A percentile compares a stretch with the other conserved stretches of the same genome.
These are phyloP conservation scores for Cupressus sempervirens DNA, from an alignment of 75 land plant species.

Conservation along the genomic window DNA sequence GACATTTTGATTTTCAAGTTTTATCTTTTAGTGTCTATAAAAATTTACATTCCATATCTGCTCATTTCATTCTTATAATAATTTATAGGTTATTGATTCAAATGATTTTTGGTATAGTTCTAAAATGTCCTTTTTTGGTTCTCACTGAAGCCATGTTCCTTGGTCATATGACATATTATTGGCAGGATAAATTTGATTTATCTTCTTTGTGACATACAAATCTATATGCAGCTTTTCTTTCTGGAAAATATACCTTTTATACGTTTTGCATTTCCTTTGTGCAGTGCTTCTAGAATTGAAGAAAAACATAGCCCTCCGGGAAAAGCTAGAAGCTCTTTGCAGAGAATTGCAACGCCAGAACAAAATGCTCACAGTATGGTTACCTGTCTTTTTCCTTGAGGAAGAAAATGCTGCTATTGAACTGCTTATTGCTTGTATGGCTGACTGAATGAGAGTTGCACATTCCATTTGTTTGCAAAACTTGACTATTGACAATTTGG, in stretches of 20 bases:
- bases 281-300: slow-evolving; percentile 52
- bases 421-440: not conserved
- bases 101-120: not conserved
- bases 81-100: not conserved
- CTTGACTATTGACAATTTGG: not conserved
- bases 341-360: slow-evolving; percentile 95
- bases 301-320: slow-evolving; percentile 57
- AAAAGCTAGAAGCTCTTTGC: slow-evolving; percentile 91
- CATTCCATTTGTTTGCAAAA: not conserved
- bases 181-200: not conserved
- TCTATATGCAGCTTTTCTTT: not conserved
- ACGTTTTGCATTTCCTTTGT: slow-evolving; percentile 17
- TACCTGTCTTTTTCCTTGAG: not conserved
- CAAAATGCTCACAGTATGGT: slow-evolving; percentile 75
- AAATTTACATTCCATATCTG: not conserved
- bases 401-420: not conserved
- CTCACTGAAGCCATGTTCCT: not conserved
- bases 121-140: not conserved
- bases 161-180: not conserved
- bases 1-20: not conserved
- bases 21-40: not conserved
- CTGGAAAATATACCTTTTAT: not conserved
- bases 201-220: not conserved
- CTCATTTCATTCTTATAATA: not conserved
- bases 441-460: not conserved